These are phyloP conservation scores for Umbelopsis sp. DNA, from an alignment of 371 early-diverging fungal species.

Conservation along the genomic window DNA sequence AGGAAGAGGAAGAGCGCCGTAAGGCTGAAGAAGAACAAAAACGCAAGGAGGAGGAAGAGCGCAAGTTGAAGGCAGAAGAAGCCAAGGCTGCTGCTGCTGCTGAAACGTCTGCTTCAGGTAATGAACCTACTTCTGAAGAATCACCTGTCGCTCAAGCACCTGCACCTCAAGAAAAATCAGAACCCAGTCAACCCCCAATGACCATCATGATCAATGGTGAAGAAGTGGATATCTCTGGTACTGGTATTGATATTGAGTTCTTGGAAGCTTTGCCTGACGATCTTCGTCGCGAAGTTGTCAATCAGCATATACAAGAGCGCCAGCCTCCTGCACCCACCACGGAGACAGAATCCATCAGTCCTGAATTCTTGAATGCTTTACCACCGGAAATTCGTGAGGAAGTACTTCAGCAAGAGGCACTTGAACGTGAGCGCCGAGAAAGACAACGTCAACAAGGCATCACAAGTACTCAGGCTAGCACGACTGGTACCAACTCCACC, in stretches of 20 bases:
- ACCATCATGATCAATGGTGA: slow-evolving; percentile 57
- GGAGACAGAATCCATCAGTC: slow-evolving; percentile 61
- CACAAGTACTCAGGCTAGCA: slow-evolving; percentile 30
- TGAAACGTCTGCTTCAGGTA: slow-evolving; percentile 22
- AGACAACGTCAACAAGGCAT: slow-evolving; percentile 38
- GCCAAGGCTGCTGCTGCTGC: slow-evolving; percentile 26
- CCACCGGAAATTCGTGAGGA: slow-evolving; percentile 85
- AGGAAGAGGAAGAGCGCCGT: slow-evolving; percentile 35
- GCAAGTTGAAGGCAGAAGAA: slow-evolving; percentile 35
- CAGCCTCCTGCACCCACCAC: slow-evolving; percentile 34
- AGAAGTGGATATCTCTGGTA: slow-evolving; percentile 87
- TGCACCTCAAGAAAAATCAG: slow-evolving; percentile 32
- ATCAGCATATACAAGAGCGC: slow-evolving; percentile 55
- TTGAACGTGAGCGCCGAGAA: slow-evolving; percentile 58
- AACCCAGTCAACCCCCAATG: slow-evolving; percentile 31
- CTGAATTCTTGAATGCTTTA: slow-evolving; percentile 81
- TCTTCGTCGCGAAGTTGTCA: slow-evolving; percentile 89
- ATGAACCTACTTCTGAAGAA: slow-evolving; percentile 14
- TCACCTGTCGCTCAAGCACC: slow-evolving; percentile 28
- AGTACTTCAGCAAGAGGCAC: slow-evolving; percentile 69
- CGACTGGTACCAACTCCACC: slow-evolving; percentile 22
- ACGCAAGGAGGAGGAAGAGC: slow-evolving; percentile 58
- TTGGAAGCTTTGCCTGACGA: slow-evolving; percentile 96
- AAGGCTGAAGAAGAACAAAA: slow-evolving; percentile 51
- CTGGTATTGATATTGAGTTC: slow-evolving; percentile 94